Evolutionary conservation across 2,329 filamentous ascomycete species (phyloP), one percentile per base, ranked within the genome.

Genomic region (Amauroascus verrucosus): DNA sequence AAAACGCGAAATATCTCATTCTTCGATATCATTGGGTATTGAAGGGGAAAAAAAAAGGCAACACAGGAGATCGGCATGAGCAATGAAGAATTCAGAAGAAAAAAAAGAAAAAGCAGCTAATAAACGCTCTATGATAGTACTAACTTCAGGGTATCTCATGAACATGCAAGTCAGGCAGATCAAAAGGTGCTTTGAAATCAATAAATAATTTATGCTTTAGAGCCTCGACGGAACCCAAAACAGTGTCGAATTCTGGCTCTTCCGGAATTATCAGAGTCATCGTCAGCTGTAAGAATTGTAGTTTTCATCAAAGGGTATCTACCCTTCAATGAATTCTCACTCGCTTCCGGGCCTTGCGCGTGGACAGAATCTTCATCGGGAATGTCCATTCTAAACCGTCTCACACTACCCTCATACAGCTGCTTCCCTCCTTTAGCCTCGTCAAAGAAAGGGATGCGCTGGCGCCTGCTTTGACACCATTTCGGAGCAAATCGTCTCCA

Each of bases 311-410:
- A 20, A n/a, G 26, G 16, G 28, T 8, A 32, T 26, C 38, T 51
- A 14, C 28, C 3, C 20, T 43, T 33, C 7, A 28, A 22, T 3
- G 38, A 16, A 28, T 26, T 37, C 20, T 32, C 48, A 35, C 28
- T 22, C 35, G 28, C 48, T 8, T 28, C 7, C 3, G 38, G 11
- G 28, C 28, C 2, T 24, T 41, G 16, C 1, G 14, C 35, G 30
- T 30, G 14, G 3, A 56, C 38, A 13, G 59, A 57, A 14, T 63
- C 62, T 8, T 70, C 68, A 4, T 70, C 67, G 7, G 68, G 64
- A 3, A 72, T 53, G 60, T 72, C 69, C 68, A 74, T 69, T 16
- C 72, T 62, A 56, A 74, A 73, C 26, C 72, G 62, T n/a, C 72
- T 63, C 8, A 74, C 71, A 28, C 71, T 74, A 3, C 70, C 70